phyloP scores from a whole-genome alignment of 1,284 basidiomycete species.

The Irpex sp. region DNA sequence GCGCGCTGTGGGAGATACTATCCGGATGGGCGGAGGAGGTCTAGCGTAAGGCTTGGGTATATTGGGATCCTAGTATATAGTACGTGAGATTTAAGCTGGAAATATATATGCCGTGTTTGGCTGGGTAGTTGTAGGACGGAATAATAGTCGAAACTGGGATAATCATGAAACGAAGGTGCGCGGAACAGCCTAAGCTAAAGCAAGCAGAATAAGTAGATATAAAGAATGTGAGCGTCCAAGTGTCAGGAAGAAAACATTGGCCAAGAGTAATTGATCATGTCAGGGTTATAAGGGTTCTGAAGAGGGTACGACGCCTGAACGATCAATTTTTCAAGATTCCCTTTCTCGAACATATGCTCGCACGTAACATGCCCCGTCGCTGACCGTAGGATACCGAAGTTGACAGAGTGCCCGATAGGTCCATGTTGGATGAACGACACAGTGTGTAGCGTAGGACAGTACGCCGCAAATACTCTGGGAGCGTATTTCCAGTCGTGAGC shows the following conservation, averaged over 20 bases:
- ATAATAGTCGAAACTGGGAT: no score
- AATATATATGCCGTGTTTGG: no score
- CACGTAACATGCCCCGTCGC: neutral
- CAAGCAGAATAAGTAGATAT: neutral
- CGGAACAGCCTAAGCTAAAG: neutral
- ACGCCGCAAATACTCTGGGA: neutral
- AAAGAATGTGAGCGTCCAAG: neutral
- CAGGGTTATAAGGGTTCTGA: no score
- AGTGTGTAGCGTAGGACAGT: neutral
- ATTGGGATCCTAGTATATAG: neutral
- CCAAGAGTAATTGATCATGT: no score
- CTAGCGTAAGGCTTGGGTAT: constrained; percentile 42
- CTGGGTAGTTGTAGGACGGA: no score
- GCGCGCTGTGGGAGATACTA: constrained; percentile 58
- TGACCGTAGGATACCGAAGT: neutral
- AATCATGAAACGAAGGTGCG: no score
- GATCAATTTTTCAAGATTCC: no score
- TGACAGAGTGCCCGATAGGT: neutral
- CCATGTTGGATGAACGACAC: neutral
- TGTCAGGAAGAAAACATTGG: neutral
- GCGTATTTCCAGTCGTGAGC: neutral
- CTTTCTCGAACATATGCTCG: no score
- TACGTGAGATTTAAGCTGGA: no score
- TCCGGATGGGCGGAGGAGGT: constrained; percentile 74
- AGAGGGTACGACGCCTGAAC: no score